Evolutionary conservation across 441 rosid species (phyloP).

Genomic region (Corymbia calophylla): DNA sequence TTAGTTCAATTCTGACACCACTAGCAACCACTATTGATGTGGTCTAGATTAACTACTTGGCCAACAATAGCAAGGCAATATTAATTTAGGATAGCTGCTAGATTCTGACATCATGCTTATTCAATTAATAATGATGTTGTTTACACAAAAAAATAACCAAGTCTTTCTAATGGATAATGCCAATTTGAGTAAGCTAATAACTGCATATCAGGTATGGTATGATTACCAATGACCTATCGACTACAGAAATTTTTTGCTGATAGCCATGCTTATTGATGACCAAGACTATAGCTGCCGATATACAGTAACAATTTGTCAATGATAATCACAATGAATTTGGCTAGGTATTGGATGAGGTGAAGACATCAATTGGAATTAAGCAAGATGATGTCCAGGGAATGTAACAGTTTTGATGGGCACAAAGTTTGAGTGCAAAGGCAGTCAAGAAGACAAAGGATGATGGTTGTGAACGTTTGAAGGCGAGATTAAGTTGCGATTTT

Average conservation of each 20-base stretch:
- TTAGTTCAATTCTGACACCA: no score
- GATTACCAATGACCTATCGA: not conserved
- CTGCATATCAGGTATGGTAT: not conserved
- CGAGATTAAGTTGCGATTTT: not conserved
- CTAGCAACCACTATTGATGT: no score
- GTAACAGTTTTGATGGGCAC: not conserved
- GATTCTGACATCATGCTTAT: not conserved
- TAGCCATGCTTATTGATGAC: not conserved
- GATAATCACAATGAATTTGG: not conserved
- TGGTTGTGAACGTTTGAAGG: not conserved
- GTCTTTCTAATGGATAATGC: not conserved
- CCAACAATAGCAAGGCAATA: fast-evolving
- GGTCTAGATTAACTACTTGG: not conserved
- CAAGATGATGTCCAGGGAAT: not conserved
- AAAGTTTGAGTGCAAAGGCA: not conserved
- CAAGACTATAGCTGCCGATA: not conserved
- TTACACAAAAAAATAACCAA: not conserved
- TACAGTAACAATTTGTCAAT: not conserved
- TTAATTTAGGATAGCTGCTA: not conserved
- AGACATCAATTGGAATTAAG: not conserved
- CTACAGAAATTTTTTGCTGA: not conserved
- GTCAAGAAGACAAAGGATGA: not conserved
- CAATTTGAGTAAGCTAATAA: not conserved
- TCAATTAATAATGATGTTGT: not conserved
- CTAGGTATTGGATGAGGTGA: not conserved